Evolutionary conservation across 495 filamentous ascomycete species (phyloP).

Genomic region (Aspergillus asperescens): DNA sequence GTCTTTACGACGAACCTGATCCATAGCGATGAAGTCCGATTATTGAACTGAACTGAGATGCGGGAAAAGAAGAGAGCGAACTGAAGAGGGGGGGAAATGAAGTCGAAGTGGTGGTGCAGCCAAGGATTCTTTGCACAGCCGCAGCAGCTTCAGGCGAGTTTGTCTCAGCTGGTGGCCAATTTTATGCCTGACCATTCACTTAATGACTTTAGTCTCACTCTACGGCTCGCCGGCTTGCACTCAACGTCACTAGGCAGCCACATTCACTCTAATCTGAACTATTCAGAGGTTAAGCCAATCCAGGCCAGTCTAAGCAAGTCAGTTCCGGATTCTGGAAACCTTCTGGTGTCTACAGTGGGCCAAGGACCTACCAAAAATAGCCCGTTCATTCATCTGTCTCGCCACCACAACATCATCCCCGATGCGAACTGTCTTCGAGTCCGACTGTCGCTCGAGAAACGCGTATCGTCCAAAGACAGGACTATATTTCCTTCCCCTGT

Average conservation of each 20-base stretch:
- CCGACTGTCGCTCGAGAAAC: slow-evolving; percentile 46
- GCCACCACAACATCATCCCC: slow-evolving; percentile 67
- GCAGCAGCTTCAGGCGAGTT: slow-evolving; percentile 5
- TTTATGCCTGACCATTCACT: slow-evolving; percentile 1
- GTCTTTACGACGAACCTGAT: slow-evolving; percentile 68
- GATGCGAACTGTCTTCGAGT: slow-evolving; percentile 45
- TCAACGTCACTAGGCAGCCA: slow-evolving; percentile 7
- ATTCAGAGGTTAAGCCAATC: slow-evolving; percentile 14
- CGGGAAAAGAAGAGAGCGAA: neutral
- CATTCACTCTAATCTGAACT: neutral
- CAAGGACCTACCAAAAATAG: slow-evolving; percentile 54
- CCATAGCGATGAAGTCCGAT: slow-evolving; percentile 6
- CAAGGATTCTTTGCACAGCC: slow-evolving; percentile 7
- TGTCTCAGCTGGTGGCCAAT: slow-evolving; percentile 15
- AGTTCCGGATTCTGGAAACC: slow-evolving; percentile 5
- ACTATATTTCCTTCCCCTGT: slow-evolving; percentile 64
- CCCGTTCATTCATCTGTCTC: slow-evolving; percentile 52
- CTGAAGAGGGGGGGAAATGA: neutral
- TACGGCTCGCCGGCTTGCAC: too few relatives aligned
- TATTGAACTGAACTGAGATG: too few relatives aligned
- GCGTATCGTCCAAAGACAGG: slow-evolving; percentile 83
- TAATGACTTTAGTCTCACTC: too few relatives aligned
- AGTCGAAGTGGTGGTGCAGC: slow-evolving; percentile 3
- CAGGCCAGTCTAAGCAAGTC: slow-evolving; percentile 29
- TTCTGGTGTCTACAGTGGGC: neutral